Base-by-base conservation (phyloP, 2,329 filamentous ascomycete genomes). In the Calonectria montana region DNA sequence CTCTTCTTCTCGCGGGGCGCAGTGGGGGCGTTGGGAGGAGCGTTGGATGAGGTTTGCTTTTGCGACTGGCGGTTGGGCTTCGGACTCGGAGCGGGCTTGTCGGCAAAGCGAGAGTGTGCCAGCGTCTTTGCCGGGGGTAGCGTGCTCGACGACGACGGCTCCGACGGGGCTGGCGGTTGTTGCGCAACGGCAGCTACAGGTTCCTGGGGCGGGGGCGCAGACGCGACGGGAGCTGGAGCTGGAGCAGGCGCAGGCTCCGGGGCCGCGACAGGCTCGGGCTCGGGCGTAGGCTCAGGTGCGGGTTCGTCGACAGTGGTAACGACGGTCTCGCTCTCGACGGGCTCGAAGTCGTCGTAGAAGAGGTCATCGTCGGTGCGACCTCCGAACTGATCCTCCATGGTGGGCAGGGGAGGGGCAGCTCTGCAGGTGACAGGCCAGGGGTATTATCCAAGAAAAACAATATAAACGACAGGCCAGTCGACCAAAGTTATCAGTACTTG, bases 271-370 rank as follows among this genome's bases (percentile, higher is more conserved):
- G 72, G 50, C 41, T 68, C 41, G 39, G 57, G 37, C 12, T 12
- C 45, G 68, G 65, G 29, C 21, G 71, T 53, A 23, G 74, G 35
- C 13, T 73, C 61, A 47, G 73, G 62, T 23, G 62, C 71, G 29
- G 76, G 72, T 10, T 76, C 37, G 75, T 62, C 35, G 63, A 37
- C 70, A 29, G 78, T 69, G 18, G 67, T 48, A n/a, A 81, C 73
- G 25, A 83, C 75, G 6, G 81, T 70, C 55, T 82, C 79, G 74
- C 81, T 81, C 47, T 85, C 81, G 63, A 90, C 85, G 9, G 89
- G 89, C 80, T 91, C 90, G 70, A 91, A 90, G 77, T 91, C 90
- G 75, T 91, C 90, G 72, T 88, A 87, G 79, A 91, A 91, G 71
- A 91, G 85, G 78, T 91, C 90, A 75, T 91, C 90, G 77, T 91